phyloP scores from a whole-genome alignment of 495 filamentous ascomycete species.

The Paragyromitra xinjiangensis region DNA sequence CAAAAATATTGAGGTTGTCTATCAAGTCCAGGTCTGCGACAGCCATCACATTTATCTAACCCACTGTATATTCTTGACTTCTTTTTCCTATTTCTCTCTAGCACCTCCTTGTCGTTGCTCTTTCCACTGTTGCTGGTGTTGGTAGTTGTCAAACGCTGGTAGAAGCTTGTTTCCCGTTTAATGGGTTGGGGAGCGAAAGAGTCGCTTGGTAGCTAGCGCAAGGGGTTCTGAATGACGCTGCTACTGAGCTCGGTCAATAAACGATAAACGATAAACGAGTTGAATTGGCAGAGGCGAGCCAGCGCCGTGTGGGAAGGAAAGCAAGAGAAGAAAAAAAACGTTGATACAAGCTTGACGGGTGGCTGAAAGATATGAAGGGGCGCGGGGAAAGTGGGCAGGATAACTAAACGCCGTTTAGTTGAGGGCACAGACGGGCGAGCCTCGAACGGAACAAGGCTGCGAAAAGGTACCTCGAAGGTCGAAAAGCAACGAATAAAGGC shows the following conservation, averaged over 20 bases:
- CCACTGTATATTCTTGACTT: slow-evolving; percentile 43
- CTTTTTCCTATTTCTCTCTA: slow-evolving; percentile 20
- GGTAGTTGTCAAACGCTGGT: slow-evolving; percentile 28
- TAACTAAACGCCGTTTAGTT: slow-evolving; percentile 49
- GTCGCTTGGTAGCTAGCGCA: slow-evolving; percentile 44
- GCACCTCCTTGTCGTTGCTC: neutral
- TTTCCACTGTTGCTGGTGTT: slow-evolving; percentile 15
- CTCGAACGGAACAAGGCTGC: slow-evolving; percentile 33
- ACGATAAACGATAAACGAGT: slow-evolving; percentile 48
- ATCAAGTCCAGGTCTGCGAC: slow-evolving; percentile 53
- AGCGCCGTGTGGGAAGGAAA: slow-evolving; percentile 43
- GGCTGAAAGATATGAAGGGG: slow-evolving; percentile 28
- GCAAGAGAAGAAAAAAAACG: slow-evolving; percentile 21
- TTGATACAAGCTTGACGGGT: slow-evolving; percentile 24
- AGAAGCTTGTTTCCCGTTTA: slow-evolving; percentile 31
- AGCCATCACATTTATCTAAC: slow-evolving; percentile 56
- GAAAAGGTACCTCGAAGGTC: slow-evolving; percentile 15
- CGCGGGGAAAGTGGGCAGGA: slow-evolving; percentile 26
- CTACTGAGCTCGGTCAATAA: slow-evolving; percentile 44
- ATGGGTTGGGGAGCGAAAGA: slow-evolving; percentile 18
- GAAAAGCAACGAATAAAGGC: slow-evolving; percentile 13
- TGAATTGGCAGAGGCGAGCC: slow-evolving; percentile 43
- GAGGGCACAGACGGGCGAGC: slow-evolving; percentile 38
- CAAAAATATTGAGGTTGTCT: slow-evolving; percentile 54
- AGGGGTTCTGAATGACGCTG: slow-evolving; percentile 42